Evolutionary conservation across 192 early-diverging fungal genomes (phyloP), one percentile per base, ranked within the genome.

Genomic region (Diversispora eburnea): DNA sequence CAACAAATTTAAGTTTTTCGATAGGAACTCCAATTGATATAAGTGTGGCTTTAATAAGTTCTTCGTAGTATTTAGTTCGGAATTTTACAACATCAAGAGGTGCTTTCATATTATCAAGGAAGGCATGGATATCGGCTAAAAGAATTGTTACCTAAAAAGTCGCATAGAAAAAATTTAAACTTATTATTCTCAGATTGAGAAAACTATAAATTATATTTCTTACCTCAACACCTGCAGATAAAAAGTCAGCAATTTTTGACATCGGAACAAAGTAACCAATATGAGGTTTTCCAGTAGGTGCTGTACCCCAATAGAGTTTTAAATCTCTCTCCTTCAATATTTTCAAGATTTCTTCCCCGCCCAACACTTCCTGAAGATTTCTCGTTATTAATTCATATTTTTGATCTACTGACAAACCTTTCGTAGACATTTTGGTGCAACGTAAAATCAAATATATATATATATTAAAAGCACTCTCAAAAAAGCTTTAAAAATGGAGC

Each of bases 101-200:
- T 49, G 97, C 93, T 84, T 99, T 98, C 86, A 95, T 88, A 86
- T 98, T 99, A 82, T 99, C 97, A 75, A 99, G 90, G 80, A 95
- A 98, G 49, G 93, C 97, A 78, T 99, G 97, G 54, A 99, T 89
- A 80, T 99, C 94, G 39, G 97, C 97, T 68, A 99, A 82, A 25
- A 99, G 84, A 60, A 99, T 79, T 5, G 87, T 97, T 45, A 94
- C 91, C 90, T 93, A 78, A 59, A 59, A 69, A 75, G 54, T 51
- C 39, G n/a, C 10, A 58, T 79, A 15, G 15, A 48, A 69, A 9
- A 42, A 79, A 79, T 67, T 20, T 25, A 63, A 63, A 73, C 20
- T 13, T 52, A 20, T 74, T 76, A 39, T 56, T 3, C 13, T 61
- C 3, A 71, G 54, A n/a, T 51, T 45, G 12, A 0, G 46, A 74